Conservation (phyloP, 164 flowering plant genomes). For the Platanus orientalis region DNA sequence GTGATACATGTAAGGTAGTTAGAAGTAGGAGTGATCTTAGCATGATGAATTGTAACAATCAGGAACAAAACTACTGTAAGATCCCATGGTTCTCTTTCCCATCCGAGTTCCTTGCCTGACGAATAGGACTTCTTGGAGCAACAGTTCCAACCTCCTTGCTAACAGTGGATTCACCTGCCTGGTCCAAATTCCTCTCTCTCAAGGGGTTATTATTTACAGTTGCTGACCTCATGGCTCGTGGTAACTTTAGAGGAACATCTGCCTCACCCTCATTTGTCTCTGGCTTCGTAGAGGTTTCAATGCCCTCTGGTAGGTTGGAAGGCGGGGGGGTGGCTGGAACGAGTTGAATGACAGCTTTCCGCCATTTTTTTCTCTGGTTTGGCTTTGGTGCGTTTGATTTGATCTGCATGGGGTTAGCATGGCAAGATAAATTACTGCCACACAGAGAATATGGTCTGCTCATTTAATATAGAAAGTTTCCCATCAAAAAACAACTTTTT, state of each 20-base stretch:
- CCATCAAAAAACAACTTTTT: too few species aligned
- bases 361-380: conserved; percentile 74
- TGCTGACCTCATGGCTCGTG: conserved; percentile 73
- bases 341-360: conserved; percentile 56
- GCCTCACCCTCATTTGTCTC: conserved; percentile 26
- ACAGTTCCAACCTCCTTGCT: conserved; percentile 29
- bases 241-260: conserved; percentile 51
- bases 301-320: conserved; percentile 25
- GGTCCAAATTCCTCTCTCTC: conserved; percentile 63
- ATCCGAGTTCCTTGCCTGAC: conserved; percentile 33
- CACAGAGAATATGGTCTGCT: too few species aligned
- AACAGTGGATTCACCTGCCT: conserved; percentile 26
- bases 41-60: neutral
- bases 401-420: conserved; percentile 30
- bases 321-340: conserved; percentile 54
- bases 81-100: conserved; percentile 65
- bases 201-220: conserved; percentile 41
- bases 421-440: too few species aligned
- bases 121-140: conserved; percentile 39
- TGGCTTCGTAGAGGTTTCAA: conserved; percentile 27
- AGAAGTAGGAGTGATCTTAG: neutral
- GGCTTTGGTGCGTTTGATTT: conserved; percentile 59
- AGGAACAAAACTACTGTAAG: neutral
- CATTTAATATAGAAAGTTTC: too few species aligned
- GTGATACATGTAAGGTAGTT: too few species aligned